Evolutionary conservation across 2,329 filamentous ascomycete species (phyloP).

Genomic region (Nigrospora osmanthi): DNA sequence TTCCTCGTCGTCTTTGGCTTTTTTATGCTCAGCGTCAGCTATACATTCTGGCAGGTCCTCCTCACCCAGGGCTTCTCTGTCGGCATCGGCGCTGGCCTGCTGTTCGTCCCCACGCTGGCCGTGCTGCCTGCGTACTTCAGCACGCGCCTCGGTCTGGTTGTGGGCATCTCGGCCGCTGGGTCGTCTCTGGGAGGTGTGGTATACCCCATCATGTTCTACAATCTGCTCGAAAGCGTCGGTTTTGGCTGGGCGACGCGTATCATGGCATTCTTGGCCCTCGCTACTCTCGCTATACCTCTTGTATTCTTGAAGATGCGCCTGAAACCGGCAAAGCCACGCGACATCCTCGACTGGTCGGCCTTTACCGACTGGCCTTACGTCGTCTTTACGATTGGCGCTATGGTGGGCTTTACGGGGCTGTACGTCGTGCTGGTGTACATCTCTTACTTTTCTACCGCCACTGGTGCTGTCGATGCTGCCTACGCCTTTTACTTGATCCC

Average conservation of each 20-base stretch:
- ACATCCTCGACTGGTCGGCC: not conserved
- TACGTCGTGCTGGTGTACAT: not conserved
- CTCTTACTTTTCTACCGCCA: not conserved
- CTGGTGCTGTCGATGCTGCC: not conserved
- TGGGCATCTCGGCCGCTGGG: not conserved
- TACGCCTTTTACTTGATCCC: constrained; percentile 8
- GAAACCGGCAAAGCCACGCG: not conserved
- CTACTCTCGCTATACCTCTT: constrained; percentile 12
- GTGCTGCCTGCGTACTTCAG: not conserved
- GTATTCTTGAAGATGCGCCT: constrained; percentile 23
- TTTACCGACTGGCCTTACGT: not conserved
- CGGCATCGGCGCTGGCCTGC: constrained; percentile 27
- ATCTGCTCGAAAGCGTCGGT: constrained; percentile 29
- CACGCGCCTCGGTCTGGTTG: not conserved
- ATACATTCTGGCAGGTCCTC: constrained; percentile 8
- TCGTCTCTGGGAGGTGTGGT: not conserved
- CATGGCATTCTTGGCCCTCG: not conserved
- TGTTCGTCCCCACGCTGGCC: constrained; percentile 4
- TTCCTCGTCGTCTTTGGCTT: constrained; percentile 20
- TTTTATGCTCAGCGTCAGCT: constrained; percentile 25
- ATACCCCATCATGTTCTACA: constrained; percentile 6
- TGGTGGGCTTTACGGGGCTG: not conserved
- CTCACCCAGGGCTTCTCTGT: constrained; percentile 27
- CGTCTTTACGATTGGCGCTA: not conserved
- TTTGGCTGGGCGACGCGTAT: not conserved